Evolutionary conservation across 495 filamentous ascomycete species (phyloP), one percentile per base, ranked within the genome.

Genomic region (Antarctomyces pellizariae): DNA sequence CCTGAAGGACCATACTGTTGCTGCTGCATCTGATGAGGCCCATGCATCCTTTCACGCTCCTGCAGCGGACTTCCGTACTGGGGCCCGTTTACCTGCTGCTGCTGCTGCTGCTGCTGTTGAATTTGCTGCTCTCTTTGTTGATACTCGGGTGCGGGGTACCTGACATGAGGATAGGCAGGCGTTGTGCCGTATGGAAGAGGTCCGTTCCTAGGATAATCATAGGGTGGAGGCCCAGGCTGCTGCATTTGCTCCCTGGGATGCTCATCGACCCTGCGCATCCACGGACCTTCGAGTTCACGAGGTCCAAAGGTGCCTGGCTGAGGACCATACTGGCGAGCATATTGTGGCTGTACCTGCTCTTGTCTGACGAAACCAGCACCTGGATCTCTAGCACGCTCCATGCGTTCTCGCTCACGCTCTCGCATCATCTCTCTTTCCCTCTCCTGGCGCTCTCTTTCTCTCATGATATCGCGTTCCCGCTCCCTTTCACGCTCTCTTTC

Each of bases 181-280:
- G 45, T 57, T 60, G 42, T 57, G 62, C 18, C 23, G 29, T 39
- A 43, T 5, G 33, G 38, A 33, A 43, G 32, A 34, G 44, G 34
- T 57, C 60, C 30, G 57, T 57, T 36, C 42, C 38, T 19, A 45
- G 50, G 14, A 32, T 43, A 39, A 53, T 61, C 32, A 46, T 39
- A 35, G 15, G 17, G 31, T 16, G 26, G 29, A 25, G 36, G 39
- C 14, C 18, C 26, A 24, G 31, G 43, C 14, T 38, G 34, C 13
- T 47, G 37, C 25, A 28, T 13, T 11, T 22, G 34, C n/a, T 28
- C 22, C 14, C 24, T 28, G 10, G 33, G 15, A 13, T 36, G 16
- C 28, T 42, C 35, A 16, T 33, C 31, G 12, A 24, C 23, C 13
- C 33, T 25, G 18, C 36, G 28, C 33, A 34, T 33, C 39, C 40